Evolutionary conservation across 2,329 filamentous ascomycete genomes (phyloP).

Genomic region (Verruconis gallopava): DNA sequence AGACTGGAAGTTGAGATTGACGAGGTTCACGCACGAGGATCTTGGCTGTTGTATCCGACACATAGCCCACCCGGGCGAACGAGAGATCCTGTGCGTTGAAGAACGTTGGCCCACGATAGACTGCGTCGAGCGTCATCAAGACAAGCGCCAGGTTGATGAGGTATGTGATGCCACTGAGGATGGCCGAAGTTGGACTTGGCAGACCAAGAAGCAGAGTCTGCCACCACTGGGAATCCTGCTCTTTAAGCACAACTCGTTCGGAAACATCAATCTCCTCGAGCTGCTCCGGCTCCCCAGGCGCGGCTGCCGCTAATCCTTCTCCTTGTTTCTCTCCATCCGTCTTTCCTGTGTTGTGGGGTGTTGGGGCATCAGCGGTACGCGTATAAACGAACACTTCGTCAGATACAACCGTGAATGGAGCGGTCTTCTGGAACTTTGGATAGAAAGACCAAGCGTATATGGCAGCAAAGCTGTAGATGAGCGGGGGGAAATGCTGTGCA

Average conservation of each 20-base stretch:
- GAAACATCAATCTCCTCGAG: conserved; percentile 42
- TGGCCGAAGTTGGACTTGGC: conserved; percentile 56
- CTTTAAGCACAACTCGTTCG: conserved; percentile 48
- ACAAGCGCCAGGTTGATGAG: conserved; percentile 59
- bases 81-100: conserved; percentile 64
- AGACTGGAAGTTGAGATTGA: conserved; percentile 59
- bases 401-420: conserved; percentile 43
- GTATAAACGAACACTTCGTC: conserved; percentile 42
- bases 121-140: conserved; percentile 59
- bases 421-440: conserved; percentile 42
- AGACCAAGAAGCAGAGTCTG: conserved; percentile 61
- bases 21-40: conserved; percentile 79
- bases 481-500: conserved; percentile 27
- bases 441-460: conserved; percentile 55
- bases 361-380: conserved; percentile 25
- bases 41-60: conserved; percentile 67
- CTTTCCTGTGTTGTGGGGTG: conserved; percentile 13
- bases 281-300: conserved; percentile 16
- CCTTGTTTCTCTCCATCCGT: conserved; percentile 21
- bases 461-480: conserved; percentile 49
- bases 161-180: conserved; percentile 55
- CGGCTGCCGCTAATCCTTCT: conserved; percentile 28
- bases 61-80: conserved; percentile 77
- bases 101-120: conserved; percentile 58
- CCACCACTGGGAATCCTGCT: conserved; percentile 44